Evolutionary conservation across 2,329 filamentous ascomycete species (phyloP).

Genomic region (Amauroascus niger): DNA sequence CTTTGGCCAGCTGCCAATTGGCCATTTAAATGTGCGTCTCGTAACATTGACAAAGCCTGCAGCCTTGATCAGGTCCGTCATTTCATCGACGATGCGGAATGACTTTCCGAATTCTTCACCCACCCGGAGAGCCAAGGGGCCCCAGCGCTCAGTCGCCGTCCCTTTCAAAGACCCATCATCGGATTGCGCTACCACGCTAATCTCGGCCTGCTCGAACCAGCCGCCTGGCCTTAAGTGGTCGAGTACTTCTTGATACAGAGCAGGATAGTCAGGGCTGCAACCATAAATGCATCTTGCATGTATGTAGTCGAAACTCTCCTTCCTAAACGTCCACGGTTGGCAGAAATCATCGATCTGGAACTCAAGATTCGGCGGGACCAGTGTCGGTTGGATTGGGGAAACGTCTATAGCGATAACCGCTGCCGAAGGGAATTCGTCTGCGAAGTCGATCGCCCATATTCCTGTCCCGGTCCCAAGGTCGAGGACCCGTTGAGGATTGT

Average conservation of each 20-base stretch:
- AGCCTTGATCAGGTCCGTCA: constrained; percentile 32
- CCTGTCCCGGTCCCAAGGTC: constrained; percentile 45
- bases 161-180: constrained; percentile 33
- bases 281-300: constrained; percentile 18
- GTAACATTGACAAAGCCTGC: constrained; percentile 38
- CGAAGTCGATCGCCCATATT: constrained; percentile 28
- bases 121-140: neutral
- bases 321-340: constrained; percentile 19
- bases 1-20: constrained; percentile 39
- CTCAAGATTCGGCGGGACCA: constrained; percentile 20
- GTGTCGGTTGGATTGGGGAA: constrained; percentile 1
- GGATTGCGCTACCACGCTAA: constrained; percentile 30
- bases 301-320: constrained; percentile 19
- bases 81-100: constrained; percentile 18
- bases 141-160: constrained; percentile 22
- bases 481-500: constrained; percentile 34
- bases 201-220: constrained; percentile 43
- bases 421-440: neutral
- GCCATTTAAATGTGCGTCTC: constrained; percentile 30
- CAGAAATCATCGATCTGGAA: constrained; percentile 23
- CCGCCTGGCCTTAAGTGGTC: constrained; percentile 37
- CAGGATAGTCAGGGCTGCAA: constrained; percentile 18
- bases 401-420: neutral
- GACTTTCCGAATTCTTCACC: constrained; percentile 2
- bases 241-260: constrained; percentile 27